Conservation (phyloP, 164 flowering plant genomes). For the Houttuynia cordata region DNA sequence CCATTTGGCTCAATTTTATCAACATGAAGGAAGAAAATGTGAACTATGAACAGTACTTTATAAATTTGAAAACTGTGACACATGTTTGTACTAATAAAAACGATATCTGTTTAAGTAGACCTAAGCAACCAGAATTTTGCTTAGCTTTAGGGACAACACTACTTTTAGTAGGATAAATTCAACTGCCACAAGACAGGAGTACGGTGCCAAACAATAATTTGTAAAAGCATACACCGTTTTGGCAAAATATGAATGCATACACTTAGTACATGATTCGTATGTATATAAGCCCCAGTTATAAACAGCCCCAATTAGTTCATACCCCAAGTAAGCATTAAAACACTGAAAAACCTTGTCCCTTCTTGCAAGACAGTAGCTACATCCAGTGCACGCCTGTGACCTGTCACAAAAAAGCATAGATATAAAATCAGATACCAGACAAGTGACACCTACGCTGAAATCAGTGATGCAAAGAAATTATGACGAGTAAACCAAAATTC, state of each 20-base stretch:
- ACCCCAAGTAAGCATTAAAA: constrained; percentile 99
- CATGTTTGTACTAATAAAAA: too few relatives aligned
- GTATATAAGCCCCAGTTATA: background rate
- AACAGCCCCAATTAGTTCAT: constrained; percentile 6
- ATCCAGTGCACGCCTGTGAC: constrained; percentile 69
- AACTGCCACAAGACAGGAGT: background rate
- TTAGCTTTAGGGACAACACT: too few relatives aligned
- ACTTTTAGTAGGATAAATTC: too few relatives aligned
- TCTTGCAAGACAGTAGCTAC: constrained; percentile 81
- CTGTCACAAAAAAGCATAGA: constrained; percentile 22
- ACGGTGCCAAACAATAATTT: background rate
- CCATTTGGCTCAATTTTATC: too few relatives aligned
- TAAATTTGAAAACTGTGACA: too few relatives aligned
- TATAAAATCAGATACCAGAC: background rate
- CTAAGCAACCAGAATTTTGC: too few relatives aligned
- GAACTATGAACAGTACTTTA: too few relatives aligned
- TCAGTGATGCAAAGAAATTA: background rate
- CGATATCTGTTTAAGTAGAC: too few relatives aligned
- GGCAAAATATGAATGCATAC: background rate
- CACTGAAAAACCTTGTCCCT: constrained; percentile 59
- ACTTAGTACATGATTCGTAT: background rate
- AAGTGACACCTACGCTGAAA: background rate
- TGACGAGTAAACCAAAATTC: background rate
- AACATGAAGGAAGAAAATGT: too few relatives aligned
- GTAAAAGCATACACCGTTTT: background rate